phyloP scores from a whole-genome alignment of 2,329 filamentous ascomycete species.

The Thyridium curvatum region DNA sequence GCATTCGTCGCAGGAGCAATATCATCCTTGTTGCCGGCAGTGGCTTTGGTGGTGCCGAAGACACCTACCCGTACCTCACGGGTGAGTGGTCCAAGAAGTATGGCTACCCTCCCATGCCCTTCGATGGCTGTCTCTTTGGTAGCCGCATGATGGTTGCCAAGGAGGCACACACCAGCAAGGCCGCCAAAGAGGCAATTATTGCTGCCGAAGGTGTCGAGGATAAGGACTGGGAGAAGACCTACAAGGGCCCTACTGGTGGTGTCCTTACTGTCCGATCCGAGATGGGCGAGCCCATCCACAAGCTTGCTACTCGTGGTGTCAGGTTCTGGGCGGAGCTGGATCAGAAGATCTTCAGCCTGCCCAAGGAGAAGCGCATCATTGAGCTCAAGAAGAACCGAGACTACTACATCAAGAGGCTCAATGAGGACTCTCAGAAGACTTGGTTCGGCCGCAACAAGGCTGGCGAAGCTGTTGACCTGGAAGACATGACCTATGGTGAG shows the following conservation, averaged over 20 bases:
- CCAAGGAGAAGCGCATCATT: slow-evolving; percentile 86
- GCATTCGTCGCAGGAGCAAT: slow-evolving; percentile 79
- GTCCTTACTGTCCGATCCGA: slow-evolving; percentile 96
- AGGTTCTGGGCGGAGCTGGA: slow-evolving; percentile 99
- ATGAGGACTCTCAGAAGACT: slow-evolving; percentile 93
- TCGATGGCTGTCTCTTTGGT: slow-evolving; percentile 85
- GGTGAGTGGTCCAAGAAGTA: slow-evolving; percentile 83
- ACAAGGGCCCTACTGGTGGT: slow-evolving; percentile 85
- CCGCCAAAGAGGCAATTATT: slow-evolving; percentile 84
- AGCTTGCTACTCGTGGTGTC: slow-evolving; percentile 93
- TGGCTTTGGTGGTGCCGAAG: slow-evolving; percentile 84
- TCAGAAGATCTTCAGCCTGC: slow-evolving; percentile 91
- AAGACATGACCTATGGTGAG: slow-evolving; percentile 93
- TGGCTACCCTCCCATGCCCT: slow-evolving; percentile 88
- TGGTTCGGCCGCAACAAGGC: slow-evolving; percentile 87
- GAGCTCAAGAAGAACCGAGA: slow-evolving; percentile 84
- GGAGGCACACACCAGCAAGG: slow-evolving; percentile 81
- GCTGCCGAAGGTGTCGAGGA: slow-evolving; percentile 81
- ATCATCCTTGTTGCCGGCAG: slow-evolving; percentile 85
- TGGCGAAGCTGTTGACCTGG: slow-evolving; percentile 77
- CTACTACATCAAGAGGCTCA: slow-evolving; percentile 92
- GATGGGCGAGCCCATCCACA: slow-evolving; percentile 99
- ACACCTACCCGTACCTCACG: slow-evolving; percentile 88
- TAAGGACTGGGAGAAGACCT: slow-evolving; percentile 83
- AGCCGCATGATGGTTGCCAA: slow-evolving; percentile 94